Percentiles rank a stretch among this genome's conserved stretches.
These are phyloP conservation scores for Penicillium sclerotigenum DNA, from an alignment of 2,329 filamentous ascomycete genomes.

Conservation along the genomic window DNA sequence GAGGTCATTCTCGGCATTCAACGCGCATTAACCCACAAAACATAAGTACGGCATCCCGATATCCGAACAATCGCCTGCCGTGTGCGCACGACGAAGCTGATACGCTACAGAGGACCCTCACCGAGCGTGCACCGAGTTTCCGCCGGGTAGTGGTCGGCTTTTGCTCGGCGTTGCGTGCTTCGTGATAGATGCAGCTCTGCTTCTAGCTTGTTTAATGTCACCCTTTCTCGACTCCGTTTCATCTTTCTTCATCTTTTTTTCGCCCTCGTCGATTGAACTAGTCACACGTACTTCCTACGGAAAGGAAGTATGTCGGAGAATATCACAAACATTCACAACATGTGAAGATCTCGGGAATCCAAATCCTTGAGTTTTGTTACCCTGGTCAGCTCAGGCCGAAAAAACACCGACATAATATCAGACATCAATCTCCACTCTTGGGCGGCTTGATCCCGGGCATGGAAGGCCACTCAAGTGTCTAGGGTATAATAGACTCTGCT, in stretches of 20 bases:
- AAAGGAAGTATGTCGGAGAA: neutral
- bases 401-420: neutral
- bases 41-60: conserved; percentile 6
- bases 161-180: conserved; percentile 7
- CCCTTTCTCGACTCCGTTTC: neutral
- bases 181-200: neutral
- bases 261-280: neutral
- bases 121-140: conserved; percentile 15
- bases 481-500: neutral
- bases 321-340: neutral
- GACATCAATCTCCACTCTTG: conserved; percentile 1
- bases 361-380: neutral
- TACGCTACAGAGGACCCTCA: neutral
- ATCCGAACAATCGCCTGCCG: conserved; percentile 2
- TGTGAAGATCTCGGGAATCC: neutral
- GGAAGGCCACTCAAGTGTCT: neutral
- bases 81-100: neutral
- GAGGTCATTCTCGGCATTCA: neutral
- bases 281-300: neutral
- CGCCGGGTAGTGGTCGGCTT: conserved; percentile 13
- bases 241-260: neutral
- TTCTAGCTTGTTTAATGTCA: neutral
- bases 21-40: neutral
- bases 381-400: too few species aligned
- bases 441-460: neutral